Percentiles rank a stretch among this genome's conserved stretches.
Evolutionary conservation across 805 yeast species (phyloP).

Genomic region (Metschnikowia gelsemii): DNA sequence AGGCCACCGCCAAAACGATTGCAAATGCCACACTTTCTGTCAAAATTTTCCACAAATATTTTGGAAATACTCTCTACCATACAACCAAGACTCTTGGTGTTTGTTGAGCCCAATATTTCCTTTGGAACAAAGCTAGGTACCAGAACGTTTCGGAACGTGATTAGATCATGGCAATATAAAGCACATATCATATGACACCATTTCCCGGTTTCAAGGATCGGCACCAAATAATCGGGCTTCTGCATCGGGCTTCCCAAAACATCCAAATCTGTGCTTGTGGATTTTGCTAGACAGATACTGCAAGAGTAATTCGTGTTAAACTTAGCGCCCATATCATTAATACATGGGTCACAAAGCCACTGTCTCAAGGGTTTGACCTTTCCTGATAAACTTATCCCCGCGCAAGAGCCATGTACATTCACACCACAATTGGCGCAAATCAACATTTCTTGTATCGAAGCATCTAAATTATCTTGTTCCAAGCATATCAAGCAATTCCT

Average conservation of each 20-base stretch:
- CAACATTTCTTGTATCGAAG: conserved; percentile 37
- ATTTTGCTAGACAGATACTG: conserved; percentile 59
- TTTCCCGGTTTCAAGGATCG: conserved; percentile 56
- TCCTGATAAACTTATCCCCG: conserved; percentile 43
- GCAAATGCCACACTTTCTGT: conserved; percentile 46
- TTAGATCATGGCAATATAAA: conserved; percentile 47
- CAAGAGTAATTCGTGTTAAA: conserved; percentile 61
- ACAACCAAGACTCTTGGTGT: conserved; percentile 8
- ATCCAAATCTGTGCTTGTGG: conserved; percentile 46
- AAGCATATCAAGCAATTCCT: conserved; percentile 58
- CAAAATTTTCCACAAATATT: conserved; percentile 28
- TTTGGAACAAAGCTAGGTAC: conserved; percentile 14
- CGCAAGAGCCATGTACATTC: conserved; percentile 67
- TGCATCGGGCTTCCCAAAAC: conserved; percentile 41
- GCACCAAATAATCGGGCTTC: conserved; percentile 64
- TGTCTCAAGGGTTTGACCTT: conserved; percentile 33
- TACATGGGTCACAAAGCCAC: conserved; percentile 83
- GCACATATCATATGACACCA: conserved; percentile 85
- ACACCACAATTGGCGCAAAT: conserved; percentile 67
- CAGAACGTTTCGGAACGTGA: conserved; percentile 17
- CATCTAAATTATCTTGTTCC: conserved; percentile 30
- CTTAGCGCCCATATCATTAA: conserved; percentile 63
- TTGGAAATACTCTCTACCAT: conserved; percentile 32
- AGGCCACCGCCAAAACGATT: conserved; percentile 50
- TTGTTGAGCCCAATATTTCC: conserved; percentile 7